Evolutionary conservation across 176 grass and related monocot species (phyloP).

Genomic region (Calamus simplicifolius): DNA sequence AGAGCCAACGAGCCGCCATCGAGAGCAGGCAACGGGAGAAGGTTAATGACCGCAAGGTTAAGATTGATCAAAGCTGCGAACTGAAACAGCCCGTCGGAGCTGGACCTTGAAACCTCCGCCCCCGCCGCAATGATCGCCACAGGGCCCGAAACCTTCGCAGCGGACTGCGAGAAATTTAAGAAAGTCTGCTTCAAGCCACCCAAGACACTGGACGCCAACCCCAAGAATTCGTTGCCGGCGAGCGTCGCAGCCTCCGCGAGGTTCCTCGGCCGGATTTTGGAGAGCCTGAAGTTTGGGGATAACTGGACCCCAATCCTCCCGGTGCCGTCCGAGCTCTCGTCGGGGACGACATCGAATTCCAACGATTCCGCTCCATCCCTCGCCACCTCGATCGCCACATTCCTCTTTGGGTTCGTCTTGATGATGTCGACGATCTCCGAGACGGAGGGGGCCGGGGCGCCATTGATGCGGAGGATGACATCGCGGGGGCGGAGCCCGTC

Average conservation of each 20-base stretch:
- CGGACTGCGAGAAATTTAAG: conserved; percentile 78
- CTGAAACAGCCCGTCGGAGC: conserved; percentile 63
- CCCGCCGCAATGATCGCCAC: conserved; percentile 88
- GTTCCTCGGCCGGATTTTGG: conserved; percentile 40
- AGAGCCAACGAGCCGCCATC: conserved; percentile 68
- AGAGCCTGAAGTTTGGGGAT: conserved; percentile 57
- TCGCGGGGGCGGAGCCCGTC: conserved; percentile 62
- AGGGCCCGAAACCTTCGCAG: conserved; percentile 71
- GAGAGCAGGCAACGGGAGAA: conserved; percentile 61
- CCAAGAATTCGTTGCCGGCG: conserved; percentile 51
- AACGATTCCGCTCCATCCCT: conserved; percentile 14
- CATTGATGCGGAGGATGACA: conserved; percentile 53
- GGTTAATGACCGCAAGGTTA: conserved; percentile 83
- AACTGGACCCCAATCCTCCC: conserved; percentile 83
- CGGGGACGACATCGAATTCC: conserved; percentile 60
- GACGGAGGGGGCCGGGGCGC: conserved; percentile 47
- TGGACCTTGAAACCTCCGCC: conserved; percentile 72
- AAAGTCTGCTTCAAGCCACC: conserved; percentile 82
- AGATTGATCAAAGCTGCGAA: conserved; percentile 87
- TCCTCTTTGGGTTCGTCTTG: conserved; percentile 58
- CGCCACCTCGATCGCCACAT: conserved; percentile 48
- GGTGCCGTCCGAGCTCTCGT: conserved; percentile 51
- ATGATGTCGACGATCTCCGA: conserved; percentile 55
- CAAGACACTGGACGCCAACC: conserved; percentile 40
- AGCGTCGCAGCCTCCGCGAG: conserved; percentile 43